phyloP scores from a whole-genome alignment of 257 asterid species.

The Solanum chilense region DNA sequence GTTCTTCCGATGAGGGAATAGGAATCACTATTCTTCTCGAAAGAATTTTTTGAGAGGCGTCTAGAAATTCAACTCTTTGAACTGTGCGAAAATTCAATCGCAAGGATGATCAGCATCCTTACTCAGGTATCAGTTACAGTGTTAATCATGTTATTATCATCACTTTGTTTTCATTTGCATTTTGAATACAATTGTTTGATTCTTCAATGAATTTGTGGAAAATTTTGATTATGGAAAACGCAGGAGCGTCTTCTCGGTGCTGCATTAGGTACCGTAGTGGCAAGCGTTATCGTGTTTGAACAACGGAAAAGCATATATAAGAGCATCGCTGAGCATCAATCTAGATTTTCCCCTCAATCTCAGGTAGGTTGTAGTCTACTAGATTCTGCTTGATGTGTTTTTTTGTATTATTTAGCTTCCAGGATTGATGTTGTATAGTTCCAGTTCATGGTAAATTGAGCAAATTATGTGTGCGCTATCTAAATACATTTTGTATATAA shows the following conservation, averaged over 20 bases:
- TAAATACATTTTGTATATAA: background rate
- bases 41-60: background rate
- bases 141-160: too few relatives aligned
- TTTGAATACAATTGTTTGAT: background rate
- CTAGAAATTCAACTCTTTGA: background rate
- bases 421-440: background rate
- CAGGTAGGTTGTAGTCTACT: constrained; percentile 7
- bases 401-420: background rate
- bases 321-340: constrained; percentile 38
- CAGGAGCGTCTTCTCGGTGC: constrained; percentile 91
- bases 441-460: background rate
- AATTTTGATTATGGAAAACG: background rate
- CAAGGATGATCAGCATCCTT: constrained; percentile 62
- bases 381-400: background rate
- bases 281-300: constrained; percentile 49
- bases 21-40: background rate
- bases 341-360: constrained; percentile 18
- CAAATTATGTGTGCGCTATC: background rate
- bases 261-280: constrained; percentile 47
- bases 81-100: background rate
- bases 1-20: too few relatives aligned
- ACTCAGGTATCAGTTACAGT: constrained; percentile 38
- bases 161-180: too few relatives aligned
- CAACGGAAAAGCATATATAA: constrained; percentile 46
- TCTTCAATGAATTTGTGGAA: background rate